phyloP scores from a whole-genome alignment of 371 early-diverging fungal genomes.

The Phascolomyces articulosus region DNA sequence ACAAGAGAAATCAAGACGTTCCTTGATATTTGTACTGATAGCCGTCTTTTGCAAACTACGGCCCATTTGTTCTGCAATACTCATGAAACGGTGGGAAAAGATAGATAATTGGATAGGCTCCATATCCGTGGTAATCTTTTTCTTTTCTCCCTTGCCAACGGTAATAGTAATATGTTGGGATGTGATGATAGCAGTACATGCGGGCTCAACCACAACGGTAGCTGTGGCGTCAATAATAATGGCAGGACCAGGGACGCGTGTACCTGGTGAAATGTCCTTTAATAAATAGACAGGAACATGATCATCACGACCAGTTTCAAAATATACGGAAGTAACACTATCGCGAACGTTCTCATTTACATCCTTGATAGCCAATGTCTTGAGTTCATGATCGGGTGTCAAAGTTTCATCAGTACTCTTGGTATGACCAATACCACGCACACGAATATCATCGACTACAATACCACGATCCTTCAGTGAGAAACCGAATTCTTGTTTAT shows the following conservation, averaged over 20 bases:
- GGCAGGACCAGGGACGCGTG: constrained; percentile 81
- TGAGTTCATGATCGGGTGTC: constrained; percentile 49
- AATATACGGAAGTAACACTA: constrained; percentile 70
- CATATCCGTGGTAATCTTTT: constrained; percentile 56
- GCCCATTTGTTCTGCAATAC: constrained; percentile 98
- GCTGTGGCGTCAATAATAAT: constrained; percentile 87
- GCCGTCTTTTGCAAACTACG: constrained; percentile 92
- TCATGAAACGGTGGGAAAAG: constrained; percentile 96
- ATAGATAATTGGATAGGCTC: constrained; percentile 91
- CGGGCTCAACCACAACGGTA: constrained; percentile 87
- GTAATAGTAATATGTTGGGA: constrained; percentile 79
- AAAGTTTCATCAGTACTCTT: constrained; percentile 28
- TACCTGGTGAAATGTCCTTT: constrained; percentile 64
- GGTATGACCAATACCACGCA: constrained; percentile 83
- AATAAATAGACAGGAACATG: constrained; percentile 80
- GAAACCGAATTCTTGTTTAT: constrained; percentile 94
- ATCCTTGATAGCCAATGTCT: constrained; percentile 27
- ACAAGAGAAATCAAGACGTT: constrained; percentile 93
- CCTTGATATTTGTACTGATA: constrained; percentile 96
- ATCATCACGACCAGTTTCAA: constrained; percentile 72
- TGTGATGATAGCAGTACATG: constrained; percentile 77
- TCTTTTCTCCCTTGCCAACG: constrained; percentile 51
- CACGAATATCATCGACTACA: constrained; percentile 90
- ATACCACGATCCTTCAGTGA: constrained; percentile 78
- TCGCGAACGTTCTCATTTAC: constrained; percentile 35